phyloP scores from a whole-genome alignment of 164 flowering plant species.

The Annona squamosa region DNA sequence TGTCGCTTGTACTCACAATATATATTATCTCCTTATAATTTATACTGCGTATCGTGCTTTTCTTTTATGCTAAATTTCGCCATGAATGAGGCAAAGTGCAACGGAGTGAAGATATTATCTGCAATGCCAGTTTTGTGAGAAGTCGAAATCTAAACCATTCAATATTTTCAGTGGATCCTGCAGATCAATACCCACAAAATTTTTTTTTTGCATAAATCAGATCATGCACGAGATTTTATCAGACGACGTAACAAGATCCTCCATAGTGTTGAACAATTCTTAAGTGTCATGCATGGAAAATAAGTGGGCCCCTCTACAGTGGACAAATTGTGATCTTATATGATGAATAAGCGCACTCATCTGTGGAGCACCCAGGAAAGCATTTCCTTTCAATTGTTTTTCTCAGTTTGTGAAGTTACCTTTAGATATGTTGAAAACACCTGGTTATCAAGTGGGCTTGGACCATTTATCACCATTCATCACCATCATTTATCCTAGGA shows the following conservation, averaged over 20 bases:
- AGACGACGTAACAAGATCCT: no score
- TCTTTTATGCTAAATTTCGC: background rate
- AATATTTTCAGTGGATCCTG: background rate
- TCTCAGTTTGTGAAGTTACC: background rate
- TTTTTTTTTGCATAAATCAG: background rate
- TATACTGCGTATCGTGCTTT: slow-evolving; percentile 1
- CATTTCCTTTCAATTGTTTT: background rate
- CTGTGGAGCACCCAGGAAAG: background rate
- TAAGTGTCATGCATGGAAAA: no score
- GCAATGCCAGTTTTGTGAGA: background rate
- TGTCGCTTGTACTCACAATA: background rate
- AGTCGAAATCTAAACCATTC: background rate
- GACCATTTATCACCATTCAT: background rate
- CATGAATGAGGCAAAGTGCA: background rate
- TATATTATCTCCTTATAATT: slow-evolving; percentile 1
- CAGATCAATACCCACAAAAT: background rate
- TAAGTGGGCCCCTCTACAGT: background rate
- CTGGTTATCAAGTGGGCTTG: background rate
- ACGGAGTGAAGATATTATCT: no score
- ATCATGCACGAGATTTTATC: no score
- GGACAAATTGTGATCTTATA: background rate
- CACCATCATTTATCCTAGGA: background rate
- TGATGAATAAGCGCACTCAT: background rate
- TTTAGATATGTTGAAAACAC: background rate
- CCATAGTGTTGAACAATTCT: no score